Conservation (phyloP, 2,329 filamentous ascomycete genomes). For the Leptoxyphium fumago region DNA sequence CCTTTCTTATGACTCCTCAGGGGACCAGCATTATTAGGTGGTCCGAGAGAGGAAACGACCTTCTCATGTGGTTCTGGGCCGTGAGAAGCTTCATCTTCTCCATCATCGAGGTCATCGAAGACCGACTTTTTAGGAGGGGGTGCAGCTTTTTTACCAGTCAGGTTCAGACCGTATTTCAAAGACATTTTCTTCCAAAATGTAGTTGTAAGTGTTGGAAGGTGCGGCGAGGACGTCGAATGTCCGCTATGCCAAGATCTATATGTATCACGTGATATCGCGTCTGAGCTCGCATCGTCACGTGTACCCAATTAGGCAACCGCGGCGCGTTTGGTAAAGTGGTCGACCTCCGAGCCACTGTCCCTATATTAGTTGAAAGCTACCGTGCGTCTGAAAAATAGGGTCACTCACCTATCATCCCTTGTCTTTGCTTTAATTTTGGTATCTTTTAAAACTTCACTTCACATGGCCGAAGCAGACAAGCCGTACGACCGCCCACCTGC, state of each 20-base stretch:
- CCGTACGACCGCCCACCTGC: neutral
- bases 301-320: neutral
- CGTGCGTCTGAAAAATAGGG: neutral
- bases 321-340: neutral
- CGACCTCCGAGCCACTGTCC: neutral
- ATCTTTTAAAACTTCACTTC: too few relatives aligned
- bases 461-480: neutral
- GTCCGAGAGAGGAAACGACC: neutral
- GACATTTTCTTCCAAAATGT: neutral
- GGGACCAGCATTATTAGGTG: neutral
- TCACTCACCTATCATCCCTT: too few relatives aligned
- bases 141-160: neutral
- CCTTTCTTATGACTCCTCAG: neutral
- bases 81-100: neutral
- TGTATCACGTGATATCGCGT: neutral
- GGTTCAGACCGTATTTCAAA: neutral
- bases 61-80: neutral
- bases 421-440: too few relatives aligned
- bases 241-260: neutral
- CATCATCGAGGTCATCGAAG: neutral
- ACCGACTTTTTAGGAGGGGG: neutral
- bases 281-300: neutral
- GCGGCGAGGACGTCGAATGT: neutral
- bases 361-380: neutral
- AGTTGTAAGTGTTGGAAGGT: neutral